These are phyloP conservation scores for Galium porrigens DNA, from an alignment of 305 asterid genomes.

Conservation along the genomic window DNA sequence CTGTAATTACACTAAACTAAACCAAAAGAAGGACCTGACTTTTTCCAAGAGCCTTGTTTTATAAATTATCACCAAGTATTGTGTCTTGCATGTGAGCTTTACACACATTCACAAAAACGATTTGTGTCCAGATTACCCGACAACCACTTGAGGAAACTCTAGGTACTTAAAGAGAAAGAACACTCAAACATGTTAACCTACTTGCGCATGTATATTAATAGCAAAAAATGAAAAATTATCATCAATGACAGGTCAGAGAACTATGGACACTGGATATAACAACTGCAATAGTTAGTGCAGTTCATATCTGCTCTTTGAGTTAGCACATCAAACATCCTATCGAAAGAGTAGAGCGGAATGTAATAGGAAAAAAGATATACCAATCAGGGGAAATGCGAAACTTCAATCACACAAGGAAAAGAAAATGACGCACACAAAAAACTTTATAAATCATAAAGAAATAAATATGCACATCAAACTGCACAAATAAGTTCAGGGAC, in stretches of 20 bases:
- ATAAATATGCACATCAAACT: neutral
- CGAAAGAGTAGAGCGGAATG: neutral
- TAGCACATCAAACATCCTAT: neutral
- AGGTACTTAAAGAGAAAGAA: neutral
- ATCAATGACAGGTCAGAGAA: neutral
- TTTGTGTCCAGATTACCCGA: neutral
- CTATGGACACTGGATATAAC: neutral
- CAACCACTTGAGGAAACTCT: neutral
- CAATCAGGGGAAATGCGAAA: neutral
- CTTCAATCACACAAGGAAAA: neutral
- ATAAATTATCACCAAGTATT: neutral
- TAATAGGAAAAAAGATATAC: neutral
- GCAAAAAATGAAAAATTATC: neutral
- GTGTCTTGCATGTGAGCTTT: no score
- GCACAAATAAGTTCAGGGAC: neutral
- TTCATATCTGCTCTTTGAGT: neutral
- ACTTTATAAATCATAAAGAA: neutral
- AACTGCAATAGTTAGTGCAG: neutral
- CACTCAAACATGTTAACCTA: neutral
- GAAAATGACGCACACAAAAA: neutral
- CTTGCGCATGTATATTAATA: neutral
- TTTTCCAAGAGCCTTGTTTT: neutral
- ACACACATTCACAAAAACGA: neutral
- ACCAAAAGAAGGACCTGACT: neutral
- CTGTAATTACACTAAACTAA: neutral